Evolutionary conservation across 1,284 basidiomycete species (phyloP).

Genomic region (Trichosporon sp.): DNA sequence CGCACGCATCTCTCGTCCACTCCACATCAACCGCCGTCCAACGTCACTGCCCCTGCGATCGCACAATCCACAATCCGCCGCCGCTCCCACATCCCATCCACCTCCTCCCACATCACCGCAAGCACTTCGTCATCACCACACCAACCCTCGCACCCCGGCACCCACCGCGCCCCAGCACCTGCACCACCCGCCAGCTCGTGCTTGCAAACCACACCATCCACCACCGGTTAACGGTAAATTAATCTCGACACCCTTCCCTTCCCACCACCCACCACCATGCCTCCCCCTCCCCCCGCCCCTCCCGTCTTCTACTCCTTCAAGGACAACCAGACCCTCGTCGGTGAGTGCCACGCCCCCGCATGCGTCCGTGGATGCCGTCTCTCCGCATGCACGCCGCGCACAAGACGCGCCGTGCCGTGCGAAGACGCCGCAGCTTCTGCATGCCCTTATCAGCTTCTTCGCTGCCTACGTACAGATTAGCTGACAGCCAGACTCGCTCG

Average conservation of each 20-base stretch:
- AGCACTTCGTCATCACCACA: background rate
- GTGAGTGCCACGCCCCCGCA: constrained; percentile 24
- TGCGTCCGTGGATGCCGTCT: background rate
- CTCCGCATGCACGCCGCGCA: background rate
- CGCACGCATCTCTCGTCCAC: background rate
- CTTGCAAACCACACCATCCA: background rate
- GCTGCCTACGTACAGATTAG: background rate
- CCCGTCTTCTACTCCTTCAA: constrained; percentile 77
- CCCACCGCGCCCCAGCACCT: background rate
- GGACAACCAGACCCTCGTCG: constrained; percentile 57
- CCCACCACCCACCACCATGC: constrained; percentile 31
- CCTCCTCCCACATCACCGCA: background rate
- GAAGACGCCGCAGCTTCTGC: background rate
- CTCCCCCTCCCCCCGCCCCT: constrained; percentile 51
- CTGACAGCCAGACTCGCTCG: constrained; percentile 57
- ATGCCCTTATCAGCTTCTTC: background rate
- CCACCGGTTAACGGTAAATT: background rate
- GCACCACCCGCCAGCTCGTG: background rate
- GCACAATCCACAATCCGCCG: background rate
- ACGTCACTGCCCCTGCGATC: background rate
- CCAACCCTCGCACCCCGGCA: background rate
- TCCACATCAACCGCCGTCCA: background rate
- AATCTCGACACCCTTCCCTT: background rate
- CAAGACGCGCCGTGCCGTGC: background rate
- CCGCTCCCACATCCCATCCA: background rate